Evolutionary conservation across 2,329 filamentous ascomycete genomes (phyloP).

Genomic region (Alternaria sp.): DNA sequence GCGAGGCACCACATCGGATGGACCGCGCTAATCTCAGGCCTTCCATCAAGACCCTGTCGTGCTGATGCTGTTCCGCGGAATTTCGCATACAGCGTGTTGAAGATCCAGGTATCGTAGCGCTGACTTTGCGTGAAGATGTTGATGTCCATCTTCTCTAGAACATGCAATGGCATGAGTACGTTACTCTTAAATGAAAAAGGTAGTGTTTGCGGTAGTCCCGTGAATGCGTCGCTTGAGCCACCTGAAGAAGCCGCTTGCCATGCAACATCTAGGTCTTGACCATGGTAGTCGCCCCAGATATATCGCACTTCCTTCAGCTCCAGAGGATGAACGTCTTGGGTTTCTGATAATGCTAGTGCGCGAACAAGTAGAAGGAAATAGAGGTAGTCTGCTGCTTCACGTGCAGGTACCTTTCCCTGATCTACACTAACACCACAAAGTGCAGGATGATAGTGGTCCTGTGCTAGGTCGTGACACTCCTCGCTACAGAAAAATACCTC

Average conservation of each 20-base stretch:
- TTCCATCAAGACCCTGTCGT: conserved; percentile 73
- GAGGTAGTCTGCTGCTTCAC: conserved; percentile 67
- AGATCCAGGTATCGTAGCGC: conserved; percentile 79
- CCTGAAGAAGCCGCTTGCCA: conserved; percentile 31
- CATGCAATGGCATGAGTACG: conserved; percentile 76
- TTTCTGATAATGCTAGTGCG: conserved; percentile 68
- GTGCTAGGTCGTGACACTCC: conserved; percentile 64
- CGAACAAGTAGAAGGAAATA: conserved; percentile 69
- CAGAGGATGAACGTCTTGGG: conserved; percentile 66
- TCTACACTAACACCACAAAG: conserved; percentile 66
- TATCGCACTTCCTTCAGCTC: conserved; percentile 69
- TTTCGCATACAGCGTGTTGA: conserved; percentile 92
- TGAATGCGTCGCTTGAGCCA: conserved; percentile 29
- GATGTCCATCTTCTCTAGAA: conserved; percentile 85
- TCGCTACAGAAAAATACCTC: conserved; percentile 69
- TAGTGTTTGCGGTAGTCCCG: conserved; percentile 64
- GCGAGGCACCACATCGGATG: conserved; percentile 96
- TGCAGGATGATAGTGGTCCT: conserved; percentile 65
- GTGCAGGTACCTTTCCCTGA: conserved; percentile 63
- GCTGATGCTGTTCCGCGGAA: conserved; percentile 91
- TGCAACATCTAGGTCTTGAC: conserved; percentile 30
- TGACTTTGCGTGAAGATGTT: conserved; percentile 69
- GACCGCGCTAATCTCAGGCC: conserved; percentile 90
- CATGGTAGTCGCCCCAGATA: conserved; percentile 71
- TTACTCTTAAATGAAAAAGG: conserved; percentile 82